Evolutionary conservation across 805 yeast species (phyloP).

Genomic region (Schwanniomyces yamadae): DNA sequence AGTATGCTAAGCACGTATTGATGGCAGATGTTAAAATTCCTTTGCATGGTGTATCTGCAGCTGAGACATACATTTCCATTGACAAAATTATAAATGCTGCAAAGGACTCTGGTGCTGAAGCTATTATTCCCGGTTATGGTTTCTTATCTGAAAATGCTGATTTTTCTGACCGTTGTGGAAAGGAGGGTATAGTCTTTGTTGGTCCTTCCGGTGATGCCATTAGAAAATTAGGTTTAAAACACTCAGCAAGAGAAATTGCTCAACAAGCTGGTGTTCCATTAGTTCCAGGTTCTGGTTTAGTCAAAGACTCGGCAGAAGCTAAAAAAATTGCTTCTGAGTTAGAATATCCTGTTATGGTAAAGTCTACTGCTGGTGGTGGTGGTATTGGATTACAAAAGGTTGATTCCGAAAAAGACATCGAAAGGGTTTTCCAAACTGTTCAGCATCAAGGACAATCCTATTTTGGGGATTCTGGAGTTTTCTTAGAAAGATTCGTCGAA

Average conservation of each 20-base stretch:
- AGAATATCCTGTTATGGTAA: constrained; percentile 91
- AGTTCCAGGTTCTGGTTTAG: constrained; percentile 94
- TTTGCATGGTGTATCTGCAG: constrained; percentile 78
- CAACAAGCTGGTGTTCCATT: constrained; percentile 88
- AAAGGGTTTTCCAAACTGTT: constrained; percentile 83
- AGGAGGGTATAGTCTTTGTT: constrained; percentile 84
- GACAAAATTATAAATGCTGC: constrained; percentile 88
- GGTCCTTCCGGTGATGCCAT: constrained; percentile 98
- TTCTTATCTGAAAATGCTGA: constrained; percentile 96
- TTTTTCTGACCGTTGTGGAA: constrained; percentile 82
- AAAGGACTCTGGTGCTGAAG: constrained; percentile 79
- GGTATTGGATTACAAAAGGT: constrained; percentile 97
- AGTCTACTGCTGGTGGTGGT: constrained; percentile 99
- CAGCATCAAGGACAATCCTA: constrained; percentile 91
- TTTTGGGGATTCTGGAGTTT: constrained; percentile 95
- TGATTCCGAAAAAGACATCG: constrained; percentile 76
- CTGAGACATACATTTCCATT: constrained; percentile 83
- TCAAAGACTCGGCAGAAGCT: constrained; percentile 72
- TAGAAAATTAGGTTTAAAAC: constrained; percentile 87
- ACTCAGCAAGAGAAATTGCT: constrained; percentile 95
- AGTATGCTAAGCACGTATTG: constrained; percentile 81
- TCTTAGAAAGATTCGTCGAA: constrained; percentile 91
- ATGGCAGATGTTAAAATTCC: constrained; percentile 82
- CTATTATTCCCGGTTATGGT: constrained; percentile 98
- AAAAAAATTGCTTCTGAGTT: constrained; percentile 66